phyloP scores from a whole-genome alignment of 805 yeast species.

The Metschnikowia gelsemii region DNA sequence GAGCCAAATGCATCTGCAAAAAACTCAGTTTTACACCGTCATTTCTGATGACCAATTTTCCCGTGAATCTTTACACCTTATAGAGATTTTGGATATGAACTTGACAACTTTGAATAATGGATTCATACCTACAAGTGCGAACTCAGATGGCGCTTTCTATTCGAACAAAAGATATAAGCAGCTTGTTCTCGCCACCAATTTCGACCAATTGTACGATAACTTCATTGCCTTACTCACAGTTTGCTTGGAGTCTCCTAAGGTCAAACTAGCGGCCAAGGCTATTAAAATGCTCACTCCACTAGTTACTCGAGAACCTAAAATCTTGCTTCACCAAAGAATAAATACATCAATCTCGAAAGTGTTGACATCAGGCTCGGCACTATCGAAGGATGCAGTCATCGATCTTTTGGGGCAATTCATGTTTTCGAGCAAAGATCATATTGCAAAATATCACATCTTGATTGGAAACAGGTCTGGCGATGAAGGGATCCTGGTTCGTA shows the following conservation, averaged over 20 bases:
- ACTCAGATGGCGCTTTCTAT: not conserved
- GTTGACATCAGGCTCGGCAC: constrained; percentile 61
- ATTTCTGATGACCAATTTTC: constrained; percentile 5
- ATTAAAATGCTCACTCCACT: constrained; percentile 60
- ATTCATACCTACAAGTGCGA: too few species aligned
- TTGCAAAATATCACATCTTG: constrained; percentile 49
- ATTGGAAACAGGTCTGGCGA: constrained; percentile 54
- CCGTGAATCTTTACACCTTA: not conserved
- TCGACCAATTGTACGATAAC: constrained; percentile 44
- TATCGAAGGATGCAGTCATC: constrained; percentile 73
- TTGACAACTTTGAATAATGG: constrained; percentile 4
- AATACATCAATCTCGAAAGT: constrained; percentile 51
- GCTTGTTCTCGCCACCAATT: constrained; percentile 7
- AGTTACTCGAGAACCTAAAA: constrained; percentile 49
- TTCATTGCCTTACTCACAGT: constrained; percentile 50
- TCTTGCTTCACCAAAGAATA: constrained; percentile 51
- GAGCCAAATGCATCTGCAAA: not conserved
- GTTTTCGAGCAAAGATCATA: constrained; percentile 41
- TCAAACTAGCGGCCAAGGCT: constrained; percentile 50
- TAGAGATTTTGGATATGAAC: constrained; percentile 7
- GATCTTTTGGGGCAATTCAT: constrained; percentile 59
- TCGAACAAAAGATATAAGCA: constrained; percentile 4
- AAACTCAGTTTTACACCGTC: not conserved
- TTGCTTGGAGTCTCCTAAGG: constrained; percentile 30
- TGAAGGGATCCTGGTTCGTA: constrained; percentile 63